phyloP scores from a whole-genome alignment of 1,139 yeast species.

The Scheffersomyces insectosa region DNA sequence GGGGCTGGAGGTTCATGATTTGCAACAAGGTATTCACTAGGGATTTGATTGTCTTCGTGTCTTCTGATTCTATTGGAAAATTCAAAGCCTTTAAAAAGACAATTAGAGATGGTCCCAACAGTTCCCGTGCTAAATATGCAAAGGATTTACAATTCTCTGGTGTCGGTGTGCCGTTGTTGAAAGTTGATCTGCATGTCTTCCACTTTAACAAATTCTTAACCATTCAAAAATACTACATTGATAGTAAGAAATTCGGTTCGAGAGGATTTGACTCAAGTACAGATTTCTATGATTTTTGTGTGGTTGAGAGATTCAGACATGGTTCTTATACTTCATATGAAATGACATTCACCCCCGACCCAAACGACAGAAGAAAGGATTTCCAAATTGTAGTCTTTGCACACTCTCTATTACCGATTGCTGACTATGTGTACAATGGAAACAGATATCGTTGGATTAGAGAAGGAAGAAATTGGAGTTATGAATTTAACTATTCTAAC shows the following conservation, averaged over 20 bases:
- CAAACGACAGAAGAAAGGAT: constrained; percentile 2
- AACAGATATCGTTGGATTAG: constrained; percentile 8
- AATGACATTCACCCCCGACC: constrained; percentile 3
- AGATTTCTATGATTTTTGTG: constrained; percentile 5
- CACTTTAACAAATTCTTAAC: constrained; percentile 6
- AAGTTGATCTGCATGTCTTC: constrained; percentile 1
- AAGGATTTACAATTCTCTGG: constrained; percentile 6
- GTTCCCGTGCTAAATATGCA: not conserved
- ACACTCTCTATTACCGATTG: constrained; percentile 8
- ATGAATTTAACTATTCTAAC: constrained; percentile 4
- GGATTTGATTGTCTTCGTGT: constrained; percentile 5
- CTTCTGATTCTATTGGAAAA: constrained; percentile 5
- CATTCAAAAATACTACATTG: constrained; percentile 1
- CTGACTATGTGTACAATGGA: constrained; percentile 9
- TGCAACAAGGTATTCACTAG: not conserved
- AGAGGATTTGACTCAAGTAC: constrained; percentile 3
- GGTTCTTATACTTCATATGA: constrained; percentile 4
- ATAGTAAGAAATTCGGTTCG: not conserved
- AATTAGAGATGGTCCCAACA: not conserved
- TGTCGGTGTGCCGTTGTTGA: constrained; percentile 8
- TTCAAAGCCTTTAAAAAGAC: constrained; percentile 4
- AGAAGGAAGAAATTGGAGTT: constrained; percentile 2
- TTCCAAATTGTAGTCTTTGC: constrained; percentile 7
- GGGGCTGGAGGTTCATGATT: constrained; percentile 4
- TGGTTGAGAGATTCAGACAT: constrained; percentile 4